Conservation (phyloP, 2,329 filamentous ascomycete species). For the Ploettnerulaceae sp. region DNA sequence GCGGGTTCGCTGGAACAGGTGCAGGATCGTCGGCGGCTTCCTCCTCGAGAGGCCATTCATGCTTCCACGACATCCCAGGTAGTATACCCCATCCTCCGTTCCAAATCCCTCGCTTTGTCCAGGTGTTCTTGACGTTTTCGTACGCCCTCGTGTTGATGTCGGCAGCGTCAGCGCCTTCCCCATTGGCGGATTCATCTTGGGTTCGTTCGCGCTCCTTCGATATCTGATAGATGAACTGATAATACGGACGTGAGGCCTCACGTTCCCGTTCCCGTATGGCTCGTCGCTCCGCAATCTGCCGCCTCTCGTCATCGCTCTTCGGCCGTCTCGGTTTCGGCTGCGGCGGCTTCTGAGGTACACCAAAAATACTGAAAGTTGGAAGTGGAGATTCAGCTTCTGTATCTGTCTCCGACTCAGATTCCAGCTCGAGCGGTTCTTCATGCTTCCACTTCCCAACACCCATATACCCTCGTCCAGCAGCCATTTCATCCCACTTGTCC, state of each 20-base stretch:
- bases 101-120: constrained; percentile 31
- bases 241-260: constrained; percentile 29
- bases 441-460: constrained; percentile 12
- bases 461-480: neutral
- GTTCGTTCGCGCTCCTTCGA: constrained; percentile 29
- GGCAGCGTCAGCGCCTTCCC: constrained; percentile 19
- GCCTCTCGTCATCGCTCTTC: constrained; percentile 21
- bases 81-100: constrained; percentile 31
- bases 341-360: constrained; percentile 10
- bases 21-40: constrained; percentile 13
- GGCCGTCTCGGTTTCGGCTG: constrained; percentile 13
- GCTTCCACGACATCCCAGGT: constrained; percentile 34
- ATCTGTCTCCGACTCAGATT: constrained; percentile 14
- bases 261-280: constrained; percentile 21
- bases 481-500: constrained; percentile 9
- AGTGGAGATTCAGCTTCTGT: constrained; percentile 9
- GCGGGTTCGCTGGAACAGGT: constrained; percentile 18
- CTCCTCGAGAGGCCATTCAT: constrained; percentile 28
- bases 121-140: constrained; percentile 31
- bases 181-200: constrained; percentile 27
- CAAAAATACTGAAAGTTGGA: constrained; percentile 1
- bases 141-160: constrained; percentile 32
- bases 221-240: constrained; percentile 31
- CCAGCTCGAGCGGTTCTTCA: constrained; percentile 15
- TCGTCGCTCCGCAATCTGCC: constrained; percentile 16